Conservation (phyloP, 495 filamentous ascomycete genomes). For the Penicillium roqueforti region DNA sequence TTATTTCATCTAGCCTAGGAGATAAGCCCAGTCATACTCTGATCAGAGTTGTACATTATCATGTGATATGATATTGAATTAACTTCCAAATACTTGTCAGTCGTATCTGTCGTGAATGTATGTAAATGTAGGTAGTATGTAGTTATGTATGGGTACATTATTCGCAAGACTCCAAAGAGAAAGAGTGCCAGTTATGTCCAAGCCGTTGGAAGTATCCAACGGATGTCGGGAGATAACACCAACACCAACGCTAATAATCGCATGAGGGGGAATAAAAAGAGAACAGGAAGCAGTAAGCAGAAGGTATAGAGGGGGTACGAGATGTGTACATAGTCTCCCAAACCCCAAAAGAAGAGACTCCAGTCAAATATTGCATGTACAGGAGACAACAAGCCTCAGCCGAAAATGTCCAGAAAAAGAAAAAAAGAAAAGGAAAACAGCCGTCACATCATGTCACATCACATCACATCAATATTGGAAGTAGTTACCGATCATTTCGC, state of each 20-base stretch:
- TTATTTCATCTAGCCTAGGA: background rate
- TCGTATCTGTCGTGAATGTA: background rate
- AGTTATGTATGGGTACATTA: background rate
- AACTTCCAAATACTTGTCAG: background rate
- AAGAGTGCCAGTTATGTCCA: background rate
- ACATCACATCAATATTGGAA: background rate
- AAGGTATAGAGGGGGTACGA: background rate
- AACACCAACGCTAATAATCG: constrained; percentile 16
- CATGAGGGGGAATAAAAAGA: constrained; percentile 10
- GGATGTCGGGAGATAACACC: constrained; percentile 7
- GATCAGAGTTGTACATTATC: background rate
- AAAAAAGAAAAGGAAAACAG: background rate
- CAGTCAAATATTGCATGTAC: background rate
- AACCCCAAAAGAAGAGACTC: background rate
- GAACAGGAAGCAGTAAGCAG: constrained; percentile 5
- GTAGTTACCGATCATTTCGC: constrained; percentile 5
- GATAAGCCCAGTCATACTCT: background rate
- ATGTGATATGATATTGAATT: background rate
- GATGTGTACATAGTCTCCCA: constrained; percentile 1
- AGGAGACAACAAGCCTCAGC: background rate
- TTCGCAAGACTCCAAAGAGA: background rate
- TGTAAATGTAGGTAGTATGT: background rate
- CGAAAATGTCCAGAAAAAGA: background rate
- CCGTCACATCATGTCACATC: constrained; percentile 1
- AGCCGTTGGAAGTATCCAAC: background rate